Percentiles rank a stretch among this genome's conserved stretches.
Conservation (phyloP, 73 alveolate species). For the Stentor coeruleus region DNA sequence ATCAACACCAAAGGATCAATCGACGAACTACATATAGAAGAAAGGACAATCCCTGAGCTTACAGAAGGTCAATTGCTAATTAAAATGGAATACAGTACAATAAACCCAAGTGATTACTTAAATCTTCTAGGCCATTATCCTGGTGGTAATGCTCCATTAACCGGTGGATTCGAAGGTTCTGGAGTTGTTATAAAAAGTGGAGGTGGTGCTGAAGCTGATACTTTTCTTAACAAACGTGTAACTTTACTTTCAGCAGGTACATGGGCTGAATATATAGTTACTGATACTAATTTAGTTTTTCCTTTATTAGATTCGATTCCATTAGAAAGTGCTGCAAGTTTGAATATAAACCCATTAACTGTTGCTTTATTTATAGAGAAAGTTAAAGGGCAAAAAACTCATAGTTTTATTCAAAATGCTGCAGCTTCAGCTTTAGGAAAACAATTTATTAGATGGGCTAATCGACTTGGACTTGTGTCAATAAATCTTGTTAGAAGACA, state of each 20-base stretch:
- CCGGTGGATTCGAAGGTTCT: conserved; percentile 63
- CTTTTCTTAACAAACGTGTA: background rate
- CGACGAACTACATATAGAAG: background rate
- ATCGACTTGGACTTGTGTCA: conserved; percentile 40
- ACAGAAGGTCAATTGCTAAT: conserved; percentile 61
- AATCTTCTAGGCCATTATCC: conserved; percentile 41
- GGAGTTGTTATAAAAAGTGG: conserved; percentile 40
- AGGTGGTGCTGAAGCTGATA: conserved; percentile 13
- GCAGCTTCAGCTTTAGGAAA: conserved; percentile 73
- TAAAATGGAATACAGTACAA: conserved; percentile 65
- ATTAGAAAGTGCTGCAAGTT: background rate
- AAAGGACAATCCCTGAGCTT: conserved; percentile 47
- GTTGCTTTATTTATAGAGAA: background rate
- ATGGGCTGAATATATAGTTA: background rate
- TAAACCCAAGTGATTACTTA: conserved; percentile 65
- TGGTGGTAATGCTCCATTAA: conserved; percentile 33
- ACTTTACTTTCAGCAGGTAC: background rate
- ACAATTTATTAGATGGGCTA: conserved; percentile 43
- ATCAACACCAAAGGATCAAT: no score
- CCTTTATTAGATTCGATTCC: background rate
- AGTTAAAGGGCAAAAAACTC: background rate
- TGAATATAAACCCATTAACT: background rate
- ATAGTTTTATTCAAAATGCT: conserved; percentile 43
- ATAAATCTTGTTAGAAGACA: conserved; percentile 59
- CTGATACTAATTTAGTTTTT: background rate